Percentiles rank a stretch among this genome's conserved stretches.
Conservation (phyloP, 495 filamentous ascomycete genomes). For the Tuber magnatum region DNA sequence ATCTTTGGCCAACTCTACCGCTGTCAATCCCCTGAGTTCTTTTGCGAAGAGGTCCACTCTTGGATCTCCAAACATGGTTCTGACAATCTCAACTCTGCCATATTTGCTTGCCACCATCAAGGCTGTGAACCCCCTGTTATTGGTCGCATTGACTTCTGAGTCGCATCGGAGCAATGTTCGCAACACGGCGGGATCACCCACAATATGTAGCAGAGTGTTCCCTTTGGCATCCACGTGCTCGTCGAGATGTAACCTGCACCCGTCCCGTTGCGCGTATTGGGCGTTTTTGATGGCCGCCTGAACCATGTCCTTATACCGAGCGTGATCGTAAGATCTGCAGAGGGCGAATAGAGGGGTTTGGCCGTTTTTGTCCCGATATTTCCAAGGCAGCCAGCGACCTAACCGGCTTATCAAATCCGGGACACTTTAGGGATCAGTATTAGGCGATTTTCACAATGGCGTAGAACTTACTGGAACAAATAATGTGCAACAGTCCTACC, state of each 20-base stretch:
- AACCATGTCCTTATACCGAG: slow-evolving; percentile 79
- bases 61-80: slow-evolving; percentile 76
- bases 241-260: slow-evolving; percentile 74
- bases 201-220: slow-evolving; percentile 88
- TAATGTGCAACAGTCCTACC: slow-evolving; percentile 91
- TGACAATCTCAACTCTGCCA: slow-evolving; percentile 85
- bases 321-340: slow-evolving; percentile 91
- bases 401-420: slow-evolving; percentile 69
- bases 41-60: slow-evolving; percentile 78
- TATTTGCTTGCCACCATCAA: slow-evolving; percentile 99
- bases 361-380: slow-evolving; percentile 84
- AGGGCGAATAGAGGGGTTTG: slow-evolving; percentile 94
- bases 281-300: slow-evolving; percentile 68
- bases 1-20: slow-evolving; percentile 94
- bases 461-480: slow-evolving; percentile 61
- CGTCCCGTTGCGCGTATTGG: slow-evolving; percentile 65
- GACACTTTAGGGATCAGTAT: slow-evolving; percentile 41
- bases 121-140: slow-evolving; percentile 90
- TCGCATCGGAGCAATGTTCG: slow-evolving; percentile 76
- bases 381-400: slow-evolving; percentile 75
- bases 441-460: neutral
- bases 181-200: slow-evolving; percentile 70
- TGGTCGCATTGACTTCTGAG: slow-evolving; percentile 87
- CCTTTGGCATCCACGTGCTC: slow-evolving; percentile 89
- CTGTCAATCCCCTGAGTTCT: slow-evolving; percentile 83